Percentiles rank a stretch among this genome's conserved stretches.
These are phyloP conservation scores for Mortierella sp. DNA, from an alignment of 371 early-diverging fungal genomes.

Conservation along the genomic window DNA sequence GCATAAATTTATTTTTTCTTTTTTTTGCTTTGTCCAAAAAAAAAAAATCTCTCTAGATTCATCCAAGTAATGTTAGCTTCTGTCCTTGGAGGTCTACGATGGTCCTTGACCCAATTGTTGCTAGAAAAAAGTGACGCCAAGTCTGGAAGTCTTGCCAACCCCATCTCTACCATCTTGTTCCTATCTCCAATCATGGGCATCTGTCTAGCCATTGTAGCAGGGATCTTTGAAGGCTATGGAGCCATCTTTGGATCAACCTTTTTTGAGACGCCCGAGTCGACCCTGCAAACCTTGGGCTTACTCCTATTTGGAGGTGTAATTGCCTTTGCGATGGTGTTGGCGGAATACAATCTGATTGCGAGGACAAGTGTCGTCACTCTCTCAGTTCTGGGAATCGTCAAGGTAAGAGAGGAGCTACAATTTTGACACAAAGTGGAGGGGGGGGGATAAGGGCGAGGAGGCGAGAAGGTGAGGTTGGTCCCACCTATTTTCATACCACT, in stretches of 20 bases:
- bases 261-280: conserved; percentile 7
- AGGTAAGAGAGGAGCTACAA: no score
- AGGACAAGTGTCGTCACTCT: conserved; percentile 75
- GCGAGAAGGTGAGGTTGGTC: no score
- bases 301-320: conserved; percentile 60
- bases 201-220: conserved; percentile 70
- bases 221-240: conserved; percentile 68
- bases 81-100: conserved; percentile 70
- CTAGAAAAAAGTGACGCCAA: conserved; percentile 53
- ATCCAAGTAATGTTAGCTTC: conserved; percentile 69
- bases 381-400: conserved; percentile 77
- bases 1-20: no score
- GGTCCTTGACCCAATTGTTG: conserved; percentile 76
- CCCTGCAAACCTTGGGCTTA: conserved; percentile 43
- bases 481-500: no score
- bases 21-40: no score
- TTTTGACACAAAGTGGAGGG: no score
- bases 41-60: conserved; percentile 57
- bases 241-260: conserved; percentile 56
- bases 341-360: conserved; percentile 72
- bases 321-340: conserved; percentile 75
- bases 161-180: conserved; percentile 79
- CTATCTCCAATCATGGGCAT: conserved; percentile 80
- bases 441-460: no score
- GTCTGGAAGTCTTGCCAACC: conserved; percentile 68